Conservation (phyloP, 108 stramenopile species). For the Thalassiosira profunda region DNA sequence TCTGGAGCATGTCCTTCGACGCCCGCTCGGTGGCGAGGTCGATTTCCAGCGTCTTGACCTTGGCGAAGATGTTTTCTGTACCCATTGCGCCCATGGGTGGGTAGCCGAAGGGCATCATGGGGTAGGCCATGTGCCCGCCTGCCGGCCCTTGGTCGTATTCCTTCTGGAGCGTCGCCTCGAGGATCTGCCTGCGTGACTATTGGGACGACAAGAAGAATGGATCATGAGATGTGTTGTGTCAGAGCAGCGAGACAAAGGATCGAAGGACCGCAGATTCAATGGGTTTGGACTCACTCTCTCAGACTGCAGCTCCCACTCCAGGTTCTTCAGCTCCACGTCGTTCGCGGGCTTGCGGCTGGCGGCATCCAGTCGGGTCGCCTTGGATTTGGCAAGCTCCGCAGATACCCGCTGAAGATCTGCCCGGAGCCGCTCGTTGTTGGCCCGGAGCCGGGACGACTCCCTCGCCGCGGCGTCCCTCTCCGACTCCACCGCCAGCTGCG, state of each 20-base stretch:
- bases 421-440: slow-evolving; percentile 5
- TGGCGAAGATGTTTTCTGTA: slow-evolving; percentile 8
- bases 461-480: slow-evolving; percentile 13
- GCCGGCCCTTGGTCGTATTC: slow-evolving; percentile 18
- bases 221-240: too few relatives aligned
- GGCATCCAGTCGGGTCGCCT: background rate
- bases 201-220: too few relatives aligned
- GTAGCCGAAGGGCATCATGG: slow-evolving; percentile 31
- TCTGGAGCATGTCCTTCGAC: slow-evolving; percentile 32
- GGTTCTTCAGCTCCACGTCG: slow-evolving; percentile 29
- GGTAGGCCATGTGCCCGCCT: slow-evolving; percentile 18
- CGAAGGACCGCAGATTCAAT: too few relatives aligned
- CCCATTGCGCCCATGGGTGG: slow-evolving; percentile 17
- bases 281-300: too few relatives aligned
- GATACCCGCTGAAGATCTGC: background rate
- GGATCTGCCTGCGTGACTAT: slow-evolving; percentile 25
- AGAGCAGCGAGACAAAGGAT: too few relatives aligned
- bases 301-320: slow-evolving; percentile 35
- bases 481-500: slow-evolving; percentile 16
- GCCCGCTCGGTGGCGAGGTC: slow-evolving; percentile 44
- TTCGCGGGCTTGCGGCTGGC: background rate
- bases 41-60: slow-evolving; percentile 37
- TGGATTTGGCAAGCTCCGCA: background rate
- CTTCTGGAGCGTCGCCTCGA: slow-evolving; percentile 35
- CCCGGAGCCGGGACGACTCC: slow-evolving; percentile 12